These are phyloP conservation scores for Rusavskia elegans DNA, from an alignment of 495 filamentous ascomycete genomes.

Conservation along the genomic window DNA sequence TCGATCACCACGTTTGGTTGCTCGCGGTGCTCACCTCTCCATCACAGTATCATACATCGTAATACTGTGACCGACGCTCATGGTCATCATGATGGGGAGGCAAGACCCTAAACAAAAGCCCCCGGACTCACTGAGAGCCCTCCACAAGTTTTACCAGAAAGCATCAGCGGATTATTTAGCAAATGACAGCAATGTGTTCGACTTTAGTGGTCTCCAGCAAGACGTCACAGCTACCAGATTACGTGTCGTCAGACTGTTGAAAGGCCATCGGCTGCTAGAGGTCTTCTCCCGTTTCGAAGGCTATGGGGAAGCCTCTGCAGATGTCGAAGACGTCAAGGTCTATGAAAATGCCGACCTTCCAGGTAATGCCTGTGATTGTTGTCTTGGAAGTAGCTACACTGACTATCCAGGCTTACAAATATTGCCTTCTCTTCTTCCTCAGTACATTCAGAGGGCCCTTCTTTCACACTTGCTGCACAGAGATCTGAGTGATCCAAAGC, in stretches of 20 bases:
- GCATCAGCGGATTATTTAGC: conserved; percentile 27
- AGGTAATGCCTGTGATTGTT: conserved; percentile 10
- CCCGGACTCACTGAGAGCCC: conserved; percentile 41
- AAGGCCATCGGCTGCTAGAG: background rate
- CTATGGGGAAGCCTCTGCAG: background rate
- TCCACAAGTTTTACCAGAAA: conserved; percentile 51
- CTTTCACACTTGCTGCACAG: conserved; percentile 58
- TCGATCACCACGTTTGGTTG: too few relatives aligned
- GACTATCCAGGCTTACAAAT: conserved; percentile 48
- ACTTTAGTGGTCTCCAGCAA: conserved; percentile 18
- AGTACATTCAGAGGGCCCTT: conserved; percentile 47
- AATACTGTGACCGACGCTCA: background rate
- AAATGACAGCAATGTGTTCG: conserved; percentile 30
- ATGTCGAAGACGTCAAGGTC: background rate
- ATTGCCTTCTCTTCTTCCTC: conserved; percentile 55
- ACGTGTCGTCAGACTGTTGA: background rate
- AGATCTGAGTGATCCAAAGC: conserved; percentile 54
- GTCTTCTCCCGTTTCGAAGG: conserved; percentile 4
- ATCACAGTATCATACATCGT: too few relatives aligned
- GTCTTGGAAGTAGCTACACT: background rate
- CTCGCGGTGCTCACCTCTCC: background rate
- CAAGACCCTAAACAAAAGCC: conserved; percentile 52
- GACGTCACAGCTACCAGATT: conserved; percentile 4
- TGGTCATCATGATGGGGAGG: background rate
- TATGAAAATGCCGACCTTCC: conserved; percentile 16